Base-by-base conservation (phyloP, 148 eudicot genomes). In the Heliosperma pusillum region DNA sequence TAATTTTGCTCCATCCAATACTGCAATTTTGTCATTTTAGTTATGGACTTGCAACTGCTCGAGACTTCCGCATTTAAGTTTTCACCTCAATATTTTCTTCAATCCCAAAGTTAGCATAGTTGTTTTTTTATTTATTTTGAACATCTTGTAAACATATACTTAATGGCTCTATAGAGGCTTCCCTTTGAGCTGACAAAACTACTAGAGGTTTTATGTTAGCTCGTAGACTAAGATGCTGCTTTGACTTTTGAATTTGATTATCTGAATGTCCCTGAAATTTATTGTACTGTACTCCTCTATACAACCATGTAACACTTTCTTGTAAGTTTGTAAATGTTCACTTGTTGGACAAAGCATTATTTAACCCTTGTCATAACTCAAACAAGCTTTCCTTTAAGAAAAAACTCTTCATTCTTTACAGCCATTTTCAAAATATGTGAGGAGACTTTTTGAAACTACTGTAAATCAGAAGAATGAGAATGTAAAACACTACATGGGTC, bases 141-240 rank as follows among this genome's bases (percentile, higher is more conserved):
- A 57, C 42, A 27, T 29, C 36, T 7, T 19, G 4, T 33, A 17
- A 65, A 65, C 45, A 30, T 33, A 16, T 12, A 8, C 22, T 33
- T 65, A 22, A 64, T 62, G 66, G 36, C 65, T 61, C 33, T 62
- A 13, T 29, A 65, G 69, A 65, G 27, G 63, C 13, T 59, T 59
- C 26, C 7, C 22, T 33, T 4, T 8, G 36, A 33, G 45, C 44
- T 11, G 19, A 27, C n/a, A 13, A 62, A 36, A 36, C 9, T n/a
- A n/a, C n/a, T 3, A 16, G 47, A 30, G 9, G 22, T 65, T 6
- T 7, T 40, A 17, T 30, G 12, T 16, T 29, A 29, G 45, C 44
- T 3, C 21, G 55, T 50, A 17, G 17, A 47, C 13, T 47, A 47
- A 12, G 53, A 47, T 57, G 22, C 16, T 57, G 22, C 16, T 57